Conservation (phyloP, 2,329 filamentous ascomycete species). For the Diaporthe capsici region DNA sequence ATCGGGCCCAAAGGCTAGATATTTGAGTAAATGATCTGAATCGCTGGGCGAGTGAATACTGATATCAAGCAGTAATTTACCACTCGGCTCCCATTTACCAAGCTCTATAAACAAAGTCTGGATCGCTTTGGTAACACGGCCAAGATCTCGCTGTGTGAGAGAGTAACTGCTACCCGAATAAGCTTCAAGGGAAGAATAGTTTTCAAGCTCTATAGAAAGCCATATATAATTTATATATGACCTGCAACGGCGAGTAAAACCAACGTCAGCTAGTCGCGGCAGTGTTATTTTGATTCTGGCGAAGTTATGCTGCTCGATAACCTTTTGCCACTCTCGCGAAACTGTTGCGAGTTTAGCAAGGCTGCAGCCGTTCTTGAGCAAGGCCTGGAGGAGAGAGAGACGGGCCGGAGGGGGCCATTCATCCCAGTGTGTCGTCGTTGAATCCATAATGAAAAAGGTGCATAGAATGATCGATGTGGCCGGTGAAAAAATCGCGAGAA, state of each 20-base stretch:
- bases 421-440: constrained; percentile 39
- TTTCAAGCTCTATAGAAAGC: constrained; percentile 50
- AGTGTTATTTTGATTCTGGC: constrained; percentile 49
- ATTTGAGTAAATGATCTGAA: neutral
- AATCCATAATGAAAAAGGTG: neutral
- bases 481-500: no score
- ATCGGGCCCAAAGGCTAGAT: neutral
- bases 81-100: constrained; percentile 46
- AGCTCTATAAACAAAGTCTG: constrained; percentile 47
- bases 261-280: constrained; percentile 48
- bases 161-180: constrained; percentile 41
- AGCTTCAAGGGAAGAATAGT: constrained; percentile 46
- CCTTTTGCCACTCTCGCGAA: constrained; percentile 48
- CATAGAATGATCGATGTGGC: neutral
- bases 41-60: constrained; percentile 11
- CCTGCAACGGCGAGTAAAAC: constrained; percentile 48
- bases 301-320: constrained; percentile 50
- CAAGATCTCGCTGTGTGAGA: constrained; percentile 34
- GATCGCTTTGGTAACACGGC: constrained; percentile 42
- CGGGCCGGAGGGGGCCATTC: constrained; percentile 45
- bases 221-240: constrained; percentile 48
- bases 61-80: neutral
- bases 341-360: constrained; percentile 34
- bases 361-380: constrained; percentile 44
- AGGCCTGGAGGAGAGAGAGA: constrained; percentile 44